Evolutionary conservation across 345 rosid genomes (phyloP).

Genomic region (Pistacia atlantica): DNA sequence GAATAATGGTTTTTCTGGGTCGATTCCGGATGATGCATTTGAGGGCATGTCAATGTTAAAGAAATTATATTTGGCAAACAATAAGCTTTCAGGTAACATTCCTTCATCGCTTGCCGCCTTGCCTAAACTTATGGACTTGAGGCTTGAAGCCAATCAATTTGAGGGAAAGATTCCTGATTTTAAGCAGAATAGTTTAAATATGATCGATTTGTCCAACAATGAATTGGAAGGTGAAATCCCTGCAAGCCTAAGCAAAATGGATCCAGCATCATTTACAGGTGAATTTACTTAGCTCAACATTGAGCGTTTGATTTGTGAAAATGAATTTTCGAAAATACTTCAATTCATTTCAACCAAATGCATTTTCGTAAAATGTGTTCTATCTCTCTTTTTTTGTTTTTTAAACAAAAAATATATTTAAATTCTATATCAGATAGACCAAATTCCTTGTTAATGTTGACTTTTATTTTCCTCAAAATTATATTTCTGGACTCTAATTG

Average conservation of each 20-base stretch:
- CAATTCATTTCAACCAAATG: too few species aligned
- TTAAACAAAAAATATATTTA: too few species aligned
- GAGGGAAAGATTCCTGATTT: constrained; percentile 60
- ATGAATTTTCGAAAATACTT: too few species aligned
- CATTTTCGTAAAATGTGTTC: neutral
- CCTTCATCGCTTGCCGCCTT: constrained; percentile 54
- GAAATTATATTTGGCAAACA: constrained; percentile 61
- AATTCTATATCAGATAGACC: too few species aligned
- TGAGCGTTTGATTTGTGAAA: neutral
- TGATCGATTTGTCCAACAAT: constrained; percentile 57
- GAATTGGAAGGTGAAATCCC: constrained; percentile 78
- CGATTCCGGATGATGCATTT: constrained; percentile 58
- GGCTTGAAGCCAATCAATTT: constrained; percentile 67
- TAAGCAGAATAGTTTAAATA: constrained; percentile 32
- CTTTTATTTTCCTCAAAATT: neutral
- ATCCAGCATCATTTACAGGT: constrained; percentile 62
- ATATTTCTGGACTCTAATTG: neutral
- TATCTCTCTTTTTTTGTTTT: neutral
- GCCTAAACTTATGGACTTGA: constrained; percentile 60
- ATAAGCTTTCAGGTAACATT: constrained; percentile 52
- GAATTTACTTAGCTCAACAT: too few species aligned
- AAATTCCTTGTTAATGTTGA: neutral
- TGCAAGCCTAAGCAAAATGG: constrained; percentile 40
- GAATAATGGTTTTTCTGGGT: constrained; percentile 57
- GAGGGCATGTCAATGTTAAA: constrained; percentile 56